Conservation (phyloP, 768 basidiomycete genomes). For the Tricholoma flavovirens region DNA sequence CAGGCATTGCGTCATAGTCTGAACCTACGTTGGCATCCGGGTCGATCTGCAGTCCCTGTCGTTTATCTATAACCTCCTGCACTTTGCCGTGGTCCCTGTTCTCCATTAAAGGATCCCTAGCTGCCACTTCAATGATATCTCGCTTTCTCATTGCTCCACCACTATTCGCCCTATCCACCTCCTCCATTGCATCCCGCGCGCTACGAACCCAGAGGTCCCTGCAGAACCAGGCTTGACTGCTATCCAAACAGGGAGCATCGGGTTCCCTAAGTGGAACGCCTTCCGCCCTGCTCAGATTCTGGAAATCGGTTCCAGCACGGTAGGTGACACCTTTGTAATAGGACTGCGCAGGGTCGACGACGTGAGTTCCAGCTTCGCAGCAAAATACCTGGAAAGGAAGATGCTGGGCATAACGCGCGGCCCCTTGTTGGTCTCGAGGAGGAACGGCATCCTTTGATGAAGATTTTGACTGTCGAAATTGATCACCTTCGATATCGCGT, state of each 20-base stretch:
- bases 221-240: conserved; percentile 97
- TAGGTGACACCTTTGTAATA: conserved; percentile 91
- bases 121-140: conserved; percentile 31
- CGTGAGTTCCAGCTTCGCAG: conserved; percentile 96
- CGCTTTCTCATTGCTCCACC: conserved; percentile 24
- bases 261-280: conserved; percentile 53
- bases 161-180: conserved; percentile 40
- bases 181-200: conserved; percentile 70
- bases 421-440: conserved; percentile 79
- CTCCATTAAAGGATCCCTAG: conserved; percentile 28
- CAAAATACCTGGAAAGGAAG: conserved; percentile 99
- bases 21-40: conserved; percentile 80
- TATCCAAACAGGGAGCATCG: conserved; percentile 89
- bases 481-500: conserved; percentile 95
- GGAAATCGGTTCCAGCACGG: conserved; percentile 74
- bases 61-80: conserved; percentile 21
- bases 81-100: conserved; percentile 28
- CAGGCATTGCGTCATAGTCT: conserved; percentile 84
- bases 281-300: conserved; percentile 69
- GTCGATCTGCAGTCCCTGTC: conserved; percentile 37
- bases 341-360: conserved; percentile 92
- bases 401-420: conserved; percentile 81
- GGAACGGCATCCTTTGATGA: conserved; percentile 90
- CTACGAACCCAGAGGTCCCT: conserved; percentile 93
- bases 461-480: conserved; percentile 95